These are phyloP conservation scores for Rutstroemia sydowiana DNA, from an alignment of 2,329 filamentous ascomycete genomes.

Conservation along the genomic window DNA sequence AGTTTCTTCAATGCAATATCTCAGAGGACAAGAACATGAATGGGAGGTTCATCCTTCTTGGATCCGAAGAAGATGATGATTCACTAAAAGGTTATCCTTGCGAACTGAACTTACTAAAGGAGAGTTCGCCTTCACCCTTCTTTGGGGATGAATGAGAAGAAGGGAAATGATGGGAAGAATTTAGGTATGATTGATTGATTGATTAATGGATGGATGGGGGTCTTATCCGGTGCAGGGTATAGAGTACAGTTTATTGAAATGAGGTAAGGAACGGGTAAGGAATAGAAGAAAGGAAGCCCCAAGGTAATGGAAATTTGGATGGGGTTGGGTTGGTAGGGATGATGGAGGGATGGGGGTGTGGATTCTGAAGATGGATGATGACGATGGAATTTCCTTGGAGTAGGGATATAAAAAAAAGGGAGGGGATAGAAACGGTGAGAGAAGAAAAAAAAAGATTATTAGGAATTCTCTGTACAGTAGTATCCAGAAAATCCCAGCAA, in stretches of 20 bases:
- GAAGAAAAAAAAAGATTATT: not conserved
- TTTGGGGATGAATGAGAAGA: not conserved
- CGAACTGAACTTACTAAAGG: too few relatives aligned
- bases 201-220: not conserved
- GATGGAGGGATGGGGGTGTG: not conserved
- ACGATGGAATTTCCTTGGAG: not conserved
- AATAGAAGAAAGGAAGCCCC: not conserved
- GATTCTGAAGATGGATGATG: not conserved
- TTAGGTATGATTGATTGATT: not conserved
- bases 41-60: too few relatives aligned
- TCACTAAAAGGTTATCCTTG: too few relatives aligned
- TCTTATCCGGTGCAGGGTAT: not conserved
- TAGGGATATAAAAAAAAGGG: not conserved
- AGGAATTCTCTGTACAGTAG: too few relatives aligned
- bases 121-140: not conserved
- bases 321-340: too few relatives aligned
- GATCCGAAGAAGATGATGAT: too few relatives aligned
- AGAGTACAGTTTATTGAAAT: not conserved
- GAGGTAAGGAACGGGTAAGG: not conserved
- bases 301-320: not conserved
- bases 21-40: not conserved
- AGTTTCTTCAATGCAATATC: not conserved
- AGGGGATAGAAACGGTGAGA: not conserved
- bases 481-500: not conserved
- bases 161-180: not conserved